These are phyloP conservation scores for Ruellia speciosa DNA, from an alignment of 305 asterid genomes.

Conservation along the genomic window DNA sequence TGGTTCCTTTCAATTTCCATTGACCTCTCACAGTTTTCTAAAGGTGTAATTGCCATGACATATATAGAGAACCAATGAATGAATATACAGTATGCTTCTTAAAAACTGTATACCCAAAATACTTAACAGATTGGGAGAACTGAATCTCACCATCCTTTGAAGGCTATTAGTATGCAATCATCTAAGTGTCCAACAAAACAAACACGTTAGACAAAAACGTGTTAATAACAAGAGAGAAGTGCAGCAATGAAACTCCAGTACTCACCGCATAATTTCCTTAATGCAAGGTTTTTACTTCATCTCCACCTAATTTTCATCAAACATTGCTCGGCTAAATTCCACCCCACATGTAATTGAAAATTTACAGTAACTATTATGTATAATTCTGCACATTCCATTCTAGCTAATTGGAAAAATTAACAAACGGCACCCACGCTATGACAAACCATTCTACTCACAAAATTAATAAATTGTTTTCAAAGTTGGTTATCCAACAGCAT, in stretches of 20 bases:
- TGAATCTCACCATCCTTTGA: conserved; percentile 14
- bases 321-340: too few relatives aligned
- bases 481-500: too few relatives aligned
- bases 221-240: conserved; percentile 2
- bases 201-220: conserved; percentile 5
- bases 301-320: neutral
- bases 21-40: too few relatives aligned
- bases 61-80: neutral
- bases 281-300: too few relatives aligned
- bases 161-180: conserved; percentile 10
- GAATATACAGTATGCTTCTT: neutral
- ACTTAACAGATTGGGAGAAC: neutral
- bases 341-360: too few relatives aligned
- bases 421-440: too few relatives aligned
- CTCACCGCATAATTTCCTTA: neutral
- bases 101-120: conserved; percentile 2
- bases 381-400: too few relatives aligned
- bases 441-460: too few relatives aligned
- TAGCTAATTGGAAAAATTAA: too few relatives aligned
- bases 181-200: conserved; percentile 9
- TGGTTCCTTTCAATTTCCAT: neutral
- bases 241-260: conserved; percentile 4
- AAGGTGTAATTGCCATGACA: neutral
- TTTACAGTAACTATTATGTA: too few relatives aligned
- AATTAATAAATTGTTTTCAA: too few relatives aligned